Conservation (phyloP, 306 rosid species). For the Phaseolus lunatus region DNA sequence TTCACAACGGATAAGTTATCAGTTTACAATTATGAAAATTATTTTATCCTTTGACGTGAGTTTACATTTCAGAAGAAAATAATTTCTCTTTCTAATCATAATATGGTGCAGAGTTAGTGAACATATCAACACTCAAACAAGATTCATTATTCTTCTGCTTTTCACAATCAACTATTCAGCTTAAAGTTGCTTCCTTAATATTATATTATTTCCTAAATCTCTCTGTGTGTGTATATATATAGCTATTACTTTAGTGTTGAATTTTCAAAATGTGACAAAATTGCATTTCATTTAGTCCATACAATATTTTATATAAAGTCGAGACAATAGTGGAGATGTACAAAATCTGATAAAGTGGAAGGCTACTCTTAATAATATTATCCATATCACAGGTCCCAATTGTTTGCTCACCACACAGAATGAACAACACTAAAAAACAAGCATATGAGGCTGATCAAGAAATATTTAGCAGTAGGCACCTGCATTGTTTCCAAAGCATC, state of each 20-base stretch:
- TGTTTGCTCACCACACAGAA: not conserved
- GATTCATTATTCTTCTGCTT: not conserved
- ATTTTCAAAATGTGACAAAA: not conserved
- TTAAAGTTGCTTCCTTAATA: not conserved
- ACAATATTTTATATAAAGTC: not conserved
- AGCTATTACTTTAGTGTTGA: not conserved
- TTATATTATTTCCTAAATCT: too few species aligned
- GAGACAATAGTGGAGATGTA: not conserved
- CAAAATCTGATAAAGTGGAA: not conserved
- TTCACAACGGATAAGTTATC: too few species aligned
- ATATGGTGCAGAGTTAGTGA: too few species aligned
- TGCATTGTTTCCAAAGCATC: conserved; percentile 66
- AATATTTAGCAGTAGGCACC: conserved; percentile 28
- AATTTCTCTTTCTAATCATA: too few species aligned
- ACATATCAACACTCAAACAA: too few species aligned
- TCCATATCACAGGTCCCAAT: not conserved
- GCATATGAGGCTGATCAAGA: not conserved
- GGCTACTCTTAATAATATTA: not conserved
- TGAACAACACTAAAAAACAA: not conserved
- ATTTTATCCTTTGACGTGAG: too few species aligned
- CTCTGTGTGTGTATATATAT: too few species aligned
- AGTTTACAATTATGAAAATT: too few species aligned
- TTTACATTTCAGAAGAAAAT: too few species aligned
- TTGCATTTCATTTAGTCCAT: not conserved
- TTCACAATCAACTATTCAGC: not conserved